phyloP scores from a whole-genome alignment of 1,139 yeast genomes.

The Yamadazyma spencermartinsiae region DNA sequence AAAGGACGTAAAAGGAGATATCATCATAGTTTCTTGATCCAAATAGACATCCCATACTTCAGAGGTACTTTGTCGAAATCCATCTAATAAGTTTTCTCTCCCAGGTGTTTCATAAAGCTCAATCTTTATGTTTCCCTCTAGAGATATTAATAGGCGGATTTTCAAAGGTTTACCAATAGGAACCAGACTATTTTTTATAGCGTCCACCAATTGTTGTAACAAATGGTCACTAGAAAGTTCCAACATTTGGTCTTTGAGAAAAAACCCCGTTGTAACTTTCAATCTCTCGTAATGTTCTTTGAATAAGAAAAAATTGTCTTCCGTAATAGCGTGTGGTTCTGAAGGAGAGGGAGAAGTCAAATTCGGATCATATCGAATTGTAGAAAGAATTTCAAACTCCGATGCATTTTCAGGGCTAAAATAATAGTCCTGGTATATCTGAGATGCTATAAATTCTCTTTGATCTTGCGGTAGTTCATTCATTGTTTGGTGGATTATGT shows the following conservation, averaged over 20 bases:
- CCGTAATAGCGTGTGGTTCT: conserved; percentile 25
- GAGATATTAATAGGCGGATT: conserved; percentile 54
- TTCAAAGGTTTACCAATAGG: conserved; percentile 49
- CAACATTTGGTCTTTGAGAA: conserved; percentile 30
- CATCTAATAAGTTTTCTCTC: conserved; percentile 45
- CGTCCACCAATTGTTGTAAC: conserved; percentile 42
- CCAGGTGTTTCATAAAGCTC: conserved; percentile 48
- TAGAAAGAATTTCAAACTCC: conserved; percentile 58
- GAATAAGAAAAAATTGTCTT: conserved; percentile 56
- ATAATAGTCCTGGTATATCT: conserved; percentile 18
- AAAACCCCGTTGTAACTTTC: conserved; percentile 52
- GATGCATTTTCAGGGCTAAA: conserved; percentile 12
- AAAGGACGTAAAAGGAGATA: conserved; percentile 82
- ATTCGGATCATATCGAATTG: conserved; percentile 72
- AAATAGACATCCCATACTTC: conserved; percentile 59
- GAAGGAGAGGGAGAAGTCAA: conserved; percentile 31
- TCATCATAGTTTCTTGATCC: conserved; percentile 52
- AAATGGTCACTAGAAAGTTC: conserved; percentile 46
- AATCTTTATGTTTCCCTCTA: conserved; percentile 49
- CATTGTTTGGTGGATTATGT: neutral
- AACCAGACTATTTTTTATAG: conserved; percentile 30
- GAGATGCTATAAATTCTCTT: conserved; percentile 8
- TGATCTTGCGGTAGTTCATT: conserved; percentile 1
- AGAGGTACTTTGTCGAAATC: conserved; percentile 19
- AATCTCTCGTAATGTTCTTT: conserved; percentile 65